These are phyloP conservation scores for Colletotrichum filicis DNA, from an alignment of 2,329 filamentous ascomycete species.

Conservation along the genomic window DNA sequence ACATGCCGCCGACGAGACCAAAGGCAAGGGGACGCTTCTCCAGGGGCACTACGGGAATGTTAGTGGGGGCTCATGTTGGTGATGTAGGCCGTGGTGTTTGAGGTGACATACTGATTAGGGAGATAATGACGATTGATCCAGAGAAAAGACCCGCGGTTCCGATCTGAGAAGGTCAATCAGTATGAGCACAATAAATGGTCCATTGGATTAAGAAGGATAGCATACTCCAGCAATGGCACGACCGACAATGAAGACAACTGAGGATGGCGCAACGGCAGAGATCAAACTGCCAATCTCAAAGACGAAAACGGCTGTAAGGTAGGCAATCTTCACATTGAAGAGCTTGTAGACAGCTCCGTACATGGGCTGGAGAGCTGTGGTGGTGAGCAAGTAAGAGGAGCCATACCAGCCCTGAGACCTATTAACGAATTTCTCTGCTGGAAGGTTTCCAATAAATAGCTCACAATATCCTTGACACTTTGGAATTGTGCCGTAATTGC, in stretches of 20 bases:
- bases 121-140: slow-evolving; percentile 57
- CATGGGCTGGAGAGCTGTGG: slow-evolving; percentile 60
- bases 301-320: slow-evolving; percentile 54
- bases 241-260: slow-evolving; percentile 62
- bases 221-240: slow-evolving; percentile 58
- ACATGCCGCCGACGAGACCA: slow-evolving; percentile 66
- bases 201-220: too few species aligned
- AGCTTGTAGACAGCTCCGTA: slow-evolving; percentile 63
- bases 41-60: slow-evolving; percentile 57
- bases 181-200: too few species aligned
- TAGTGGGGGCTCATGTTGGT: too few species aligned
- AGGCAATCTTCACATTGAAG: slow-evolving; percentile 60
- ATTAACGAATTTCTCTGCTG: too few species aligned
- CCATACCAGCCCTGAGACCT: slow-evolving; percentile 58
- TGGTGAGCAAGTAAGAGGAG: slow-evolving; percentile 59
- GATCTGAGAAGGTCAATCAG: slow-evolving; percentile 39
- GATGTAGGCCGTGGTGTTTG: too few species aligned
- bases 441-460: too few species aligned
- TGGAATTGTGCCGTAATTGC: slow-evolving; percentile 59
- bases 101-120: too few species aligned
- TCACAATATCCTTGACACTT: slow-evolving; percentile 55
- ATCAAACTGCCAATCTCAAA: slow-evolving; percentile 57
- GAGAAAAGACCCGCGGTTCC: slow-evolving; percentile 63
- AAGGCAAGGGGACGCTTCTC: slow-evolving; percentile 64
- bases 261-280: slow-evolving; percentile 56